Evolutionary conservation across 2,329 filamentous ascomycete genomes (phyloP), one percentile per base, ranked within the genome.

Genomic region (Pseudocercospora crystallina): DNA sequence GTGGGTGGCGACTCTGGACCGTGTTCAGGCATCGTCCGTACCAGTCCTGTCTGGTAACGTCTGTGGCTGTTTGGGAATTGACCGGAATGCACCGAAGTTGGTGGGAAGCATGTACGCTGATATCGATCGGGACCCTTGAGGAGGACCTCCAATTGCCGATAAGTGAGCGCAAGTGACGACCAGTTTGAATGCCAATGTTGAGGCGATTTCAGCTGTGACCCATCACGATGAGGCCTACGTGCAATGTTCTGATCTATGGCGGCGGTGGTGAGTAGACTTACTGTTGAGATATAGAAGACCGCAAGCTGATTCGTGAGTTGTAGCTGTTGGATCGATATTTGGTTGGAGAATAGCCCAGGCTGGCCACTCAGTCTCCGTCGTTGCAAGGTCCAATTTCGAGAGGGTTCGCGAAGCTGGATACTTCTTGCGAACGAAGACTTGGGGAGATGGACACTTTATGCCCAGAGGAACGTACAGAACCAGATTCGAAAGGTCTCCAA

Each of bases 321-420:
- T 20, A 51, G 60, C 61, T 12, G 58, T 63, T 20, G 61, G 61
- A 8, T 58, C 59, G 14, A 58, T 61, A 5, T 42, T 62, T 26
- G 61, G 58, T 3, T 61, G 59, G 59, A 54, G 61, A 32, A 39
- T 62, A 35, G 61, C 61, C n/a, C 59, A 63, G 30, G 49, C 56
- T 14, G 48, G 51, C 13, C 32, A 47, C 30, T 40, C 53, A 13
- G 56, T 63, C 33, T 60, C 59, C 3, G 58, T 61, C 4, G 59
- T 63, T 13, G 61, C 59, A 40, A 50, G 59, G 20, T 58, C 58
- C 8, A 63, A 63, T 29, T 63, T 54, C 36, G 51, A 61, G 14
- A 40, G 39, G 5, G 54, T 61, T 31, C 42, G 39, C 30, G 39
- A 13, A 12, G 29, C 42, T 20, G 61, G 60, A 12, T 60, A 59